Base-by-base conservation (phyloP, 768 basidiomycete species). In the Hypholoma sublateritium region DNA sequence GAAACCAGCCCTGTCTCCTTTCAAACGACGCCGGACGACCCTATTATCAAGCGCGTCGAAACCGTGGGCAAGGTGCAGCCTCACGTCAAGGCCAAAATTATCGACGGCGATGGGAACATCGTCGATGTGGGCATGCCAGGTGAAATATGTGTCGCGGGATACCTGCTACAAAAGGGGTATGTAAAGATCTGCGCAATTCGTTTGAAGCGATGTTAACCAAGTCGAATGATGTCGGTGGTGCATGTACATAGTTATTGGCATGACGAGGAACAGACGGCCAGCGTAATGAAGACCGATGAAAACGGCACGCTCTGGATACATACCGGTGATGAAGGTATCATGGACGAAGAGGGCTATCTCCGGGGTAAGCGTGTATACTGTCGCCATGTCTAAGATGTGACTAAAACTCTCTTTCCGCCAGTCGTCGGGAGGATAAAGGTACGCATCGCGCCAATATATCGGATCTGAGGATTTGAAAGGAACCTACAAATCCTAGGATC, bases 1-100 rank as follows among this genome's bases (percentile, higher is more conserved):
- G 89, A 91, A 69, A 91, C 89, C 7, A 90, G 91, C 60, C 91
- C 91, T 0, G 91, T 93, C 0, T 87, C 91, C 0, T 93, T 93
- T 73, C 91, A 93, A 70, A 86, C 90, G 0, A 84, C 80, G 2
- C 80, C 85, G 0, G 77, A 72, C 1, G 91, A 93, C 66, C 80
- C 88, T 0, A 69, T 93, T 22, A 71, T 79, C 48, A 89, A 89
- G 65, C 86, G 91, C 2, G 85, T 89, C 3, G 91, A 93, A 67
- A 93, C 91, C 1, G 91, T 93, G 11, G 91, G 91, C 4, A 84
- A 76, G 64, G 77, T 88, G 17, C 83, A 83, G 36, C 91, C 90
- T 0, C 91, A 93, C 63, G 87, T 89, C 52, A 84, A 77, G 64
- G 91, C 91, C 1, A 93, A 89, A 66, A 60, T 93, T 4, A 72